phyloP scores from a whole-genome alignment of 768 basidiomycete species.

The Tylopilus cervinicoccineus region DNA sequence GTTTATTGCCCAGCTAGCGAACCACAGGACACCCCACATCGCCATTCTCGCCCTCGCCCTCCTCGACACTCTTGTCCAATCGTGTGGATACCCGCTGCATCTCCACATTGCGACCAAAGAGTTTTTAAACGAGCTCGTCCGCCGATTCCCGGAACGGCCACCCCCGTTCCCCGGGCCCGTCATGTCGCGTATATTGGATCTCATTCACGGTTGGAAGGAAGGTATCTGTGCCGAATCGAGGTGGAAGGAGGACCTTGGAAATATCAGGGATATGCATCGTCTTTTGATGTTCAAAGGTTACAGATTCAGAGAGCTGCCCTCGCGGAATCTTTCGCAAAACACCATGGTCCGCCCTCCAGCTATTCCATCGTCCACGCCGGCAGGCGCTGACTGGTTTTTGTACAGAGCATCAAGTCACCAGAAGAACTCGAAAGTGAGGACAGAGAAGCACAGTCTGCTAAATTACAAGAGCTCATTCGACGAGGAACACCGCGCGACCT shows the following conservation, averaged over 20 bases:
- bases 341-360: slow-evolving; percentile 18
- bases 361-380: not conserved
- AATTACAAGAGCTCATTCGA: slow-evolving; percentile 97
- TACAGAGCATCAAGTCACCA: slow-evolving; percentile 85
- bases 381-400: not conserved
- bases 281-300: slow-evolving; percentile 92
- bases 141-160: slow-evolving; percentile 95
- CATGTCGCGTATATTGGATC: slow-evolving; percentile 90
- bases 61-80: slow-evolving; percentile 88
- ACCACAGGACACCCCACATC: slow-evolving; percentile 91
- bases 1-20: slow-evolving; percentile 76
- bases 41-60: slow-evolving; percentile 82
- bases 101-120: slow-evolving; percentile 97
- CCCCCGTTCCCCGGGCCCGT: slow-evolving; percentile 93
- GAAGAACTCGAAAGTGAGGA: slow-evolving; percentile 97
- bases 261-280: slow-evolving; percentile 97
- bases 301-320: slow-evolving; percentile 57
- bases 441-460: slow-evolving; percentile 90
- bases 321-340: slow-evolving; percentile 14
- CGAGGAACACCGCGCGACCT: slow-evolving; percentile 94
- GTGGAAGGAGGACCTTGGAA: slow-evolving; percentile 95
- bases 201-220: slow-evolving; percentile 94
- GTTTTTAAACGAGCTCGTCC: slow-evolving; percentile 96
- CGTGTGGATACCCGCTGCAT: slow-evolving; percentile 96
- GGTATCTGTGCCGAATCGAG: slow-evolving; percentile 83